A percentile compares a stretch with the other conserved stretches of the same genome.
Conservation (phyloP, 352 stramenopile genomes). For the Thraustotheca clavata region DNA sequence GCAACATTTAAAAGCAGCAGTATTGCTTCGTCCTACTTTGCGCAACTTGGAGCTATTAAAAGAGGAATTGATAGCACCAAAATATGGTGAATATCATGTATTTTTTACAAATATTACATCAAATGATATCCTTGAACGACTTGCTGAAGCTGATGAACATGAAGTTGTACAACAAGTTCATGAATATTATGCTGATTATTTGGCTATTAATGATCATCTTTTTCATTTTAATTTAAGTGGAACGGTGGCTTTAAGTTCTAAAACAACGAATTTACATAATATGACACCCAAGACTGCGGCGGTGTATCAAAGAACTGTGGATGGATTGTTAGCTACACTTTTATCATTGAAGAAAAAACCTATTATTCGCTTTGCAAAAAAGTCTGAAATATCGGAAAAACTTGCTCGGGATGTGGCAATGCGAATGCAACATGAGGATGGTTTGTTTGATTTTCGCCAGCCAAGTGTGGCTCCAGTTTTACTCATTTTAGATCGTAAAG, state of each 20-base stretch:
- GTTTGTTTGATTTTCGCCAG: slow-evolving; percentile 96
- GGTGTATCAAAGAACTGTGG: slow-evolving; percentile 89
- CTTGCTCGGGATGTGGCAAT: slow-evolving; percentile 91
- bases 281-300: slow-evolving; percentile 34
- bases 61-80: slow-evolving; percentile 88
- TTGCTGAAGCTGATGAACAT: slow-evolving; percentile 93
- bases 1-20: slow-evolving; percentile 92
- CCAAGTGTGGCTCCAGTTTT: slow-evolving; percentile 69
- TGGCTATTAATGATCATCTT: slow-evolving; percentile 96
- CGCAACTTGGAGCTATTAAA: slow-evolving; percentile 88
- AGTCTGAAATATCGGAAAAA: slow-evolving; percentile 88
- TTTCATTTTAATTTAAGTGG: slow-evolving; percentile 92
- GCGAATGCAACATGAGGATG: slow-evolving; percentile 90
- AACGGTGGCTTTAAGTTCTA: slow-evolving; percentile 3
- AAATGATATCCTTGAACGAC: slow-evolving; percentile 88
- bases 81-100: slow-evolving; percentile 98
- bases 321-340: slow-evolving; percentile 91
- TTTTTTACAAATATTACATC: slow-evolving; percentile 98
- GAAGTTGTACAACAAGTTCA: slow-evolving; percentile 94
- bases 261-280: slow-evolving; percentile 13
- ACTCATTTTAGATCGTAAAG: slow-evolving; percentile 96
- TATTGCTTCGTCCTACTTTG: slow-evolving; percentile 91
- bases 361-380: slow-evolving; percentile 93
- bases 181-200: slow-evolving; percentile 99
- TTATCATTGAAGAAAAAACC: slow-evolving; percentile 95